These are phyloP conservation scores for Hemisphaericaspora xylofermentans DNA, from an alignment of 1,139 yeast species.

Conservation along the genomic window DNA sequence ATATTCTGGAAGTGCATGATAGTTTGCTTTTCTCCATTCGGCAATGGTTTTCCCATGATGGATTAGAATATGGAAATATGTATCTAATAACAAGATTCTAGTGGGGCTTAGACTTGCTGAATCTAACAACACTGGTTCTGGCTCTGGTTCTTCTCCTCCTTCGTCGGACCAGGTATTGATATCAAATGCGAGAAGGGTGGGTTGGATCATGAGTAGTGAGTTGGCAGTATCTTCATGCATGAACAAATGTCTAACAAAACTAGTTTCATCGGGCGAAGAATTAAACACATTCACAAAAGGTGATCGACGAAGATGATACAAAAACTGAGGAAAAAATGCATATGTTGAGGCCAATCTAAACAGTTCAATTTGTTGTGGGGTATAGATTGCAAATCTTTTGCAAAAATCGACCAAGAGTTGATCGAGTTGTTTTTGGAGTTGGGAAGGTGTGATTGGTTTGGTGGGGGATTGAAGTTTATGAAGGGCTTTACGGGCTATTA, in stretches of 20 bases:
- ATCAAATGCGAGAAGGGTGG: slow-evolving; percentile 65
- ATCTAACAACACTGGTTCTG: slow-evolving; percentile 66
- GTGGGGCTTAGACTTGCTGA: slow-evolving; percentile 63
- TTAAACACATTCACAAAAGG: slow-evolving; percentile 70
- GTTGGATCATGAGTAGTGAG: slow-evolving; percentile 73
- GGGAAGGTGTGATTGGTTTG: slow-evolving; percentile 19
- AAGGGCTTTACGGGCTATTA: slow-evolving; percentile 56
- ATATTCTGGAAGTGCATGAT: slow-evolving; percentile 65
- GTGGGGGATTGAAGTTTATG: slow-evolving; percentile 36
- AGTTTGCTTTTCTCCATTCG: slow-evolving; percentile 67
- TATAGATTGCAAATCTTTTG: slow-evolving; percentile 83
- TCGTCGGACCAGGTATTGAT: slow-evolving; percentile 55
- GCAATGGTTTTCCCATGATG: slow-evolving; percentile 70
- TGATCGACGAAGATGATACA: slow-evolving; percentile 70
- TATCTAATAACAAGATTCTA: slow-evolving; percentile 63
- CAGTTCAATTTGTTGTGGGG: slow-evolving; percentile 71
- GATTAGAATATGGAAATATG: slow-evolving; percentile 68
- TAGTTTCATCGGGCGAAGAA: slow-evolving; percentile 79
- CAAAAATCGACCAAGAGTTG: slow-evolving; percentile 81
- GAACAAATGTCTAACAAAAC: slow-evolving; percentile 65
- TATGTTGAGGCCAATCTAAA: slow-evolving; percentile 78
- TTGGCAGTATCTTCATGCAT: slow-evolving; percentile 67
- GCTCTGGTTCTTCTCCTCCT: slow-evolving; percentile 44
- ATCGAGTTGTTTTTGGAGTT: slow-evolving; percentile 80
- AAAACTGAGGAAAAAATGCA: slow-evolving; percentile 73